Evolutionary conservation across 257 asterid species (phyloP), one percentile per base, ranked within the genome.

Genomic region (Haberlea rhodopensis): DNA sequence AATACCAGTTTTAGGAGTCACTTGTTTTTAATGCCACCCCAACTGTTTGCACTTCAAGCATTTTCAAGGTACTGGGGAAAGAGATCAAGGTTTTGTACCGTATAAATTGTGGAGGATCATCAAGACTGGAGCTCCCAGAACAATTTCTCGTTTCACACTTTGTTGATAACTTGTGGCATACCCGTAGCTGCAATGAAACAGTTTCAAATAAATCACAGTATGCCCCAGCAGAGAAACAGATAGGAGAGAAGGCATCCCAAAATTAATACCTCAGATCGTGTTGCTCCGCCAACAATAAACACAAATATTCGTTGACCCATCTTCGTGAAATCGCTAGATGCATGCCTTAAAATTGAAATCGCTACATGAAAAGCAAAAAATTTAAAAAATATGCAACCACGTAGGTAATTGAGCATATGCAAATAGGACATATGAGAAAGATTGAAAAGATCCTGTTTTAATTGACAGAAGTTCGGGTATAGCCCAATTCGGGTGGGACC

Each of bases 261-360:
- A 32, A 13, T 56, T n/a, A 65, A 67, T 79, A 90, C 96, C 99
- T 94, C 99, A 56, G 99, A 94, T 63, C 99, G 87, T 48, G 99
- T 94, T 26, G 99, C 96, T 53, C 99, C 99, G 49, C 99, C 99
- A 78, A 87, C 96, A 75, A 94, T 83, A 78, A 90, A 94, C 65
- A 94, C 95, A 76, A 94, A 90, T 68, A 94, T 86, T n/a, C 99
- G 94, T 72, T 84, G 91, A 66, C 99, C 97, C 94, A 84, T 85
- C 84, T 86, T 94, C 85, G 80, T 87, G 80, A 87, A 84, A 79
- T 87, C 99, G 65, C 97, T 94, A 18, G 99, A 94, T 7, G 97
- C 92, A 37, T 90, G 96, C 79, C 95, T 82, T 69, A 94, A 72
- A 66, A 94, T 59, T 34, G 99, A 90, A n/a, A 79, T 94, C 99